phyloP scores from a whole-genome alignment of 352 stramenopile genomes.

The Globisporangium iwayamae region DNA sequence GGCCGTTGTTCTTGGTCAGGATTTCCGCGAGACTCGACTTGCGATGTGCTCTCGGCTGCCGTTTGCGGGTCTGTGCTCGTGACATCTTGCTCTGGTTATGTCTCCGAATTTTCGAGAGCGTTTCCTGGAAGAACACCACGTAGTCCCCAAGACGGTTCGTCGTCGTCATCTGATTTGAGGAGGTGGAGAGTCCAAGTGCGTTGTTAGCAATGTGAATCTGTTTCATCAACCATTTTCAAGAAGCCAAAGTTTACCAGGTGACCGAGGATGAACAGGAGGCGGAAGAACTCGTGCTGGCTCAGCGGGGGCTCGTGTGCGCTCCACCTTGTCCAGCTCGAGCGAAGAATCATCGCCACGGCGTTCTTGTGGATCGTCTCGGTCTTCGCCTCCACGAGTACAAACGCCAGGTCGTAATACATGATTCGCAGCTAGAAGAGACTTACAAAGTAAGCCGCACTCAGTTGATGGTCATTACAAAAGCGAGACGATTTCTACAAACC shows the following conservation, averaged over 20 bases:
- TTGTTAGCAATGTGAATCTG: background rate
- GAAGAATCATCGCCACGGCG: conserved; percentile 74
- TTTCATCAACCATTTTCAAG: background rate
- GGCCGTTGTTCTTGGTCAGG: conserved; percentile 7
- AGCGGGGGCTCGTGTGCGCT: conserved; percentile 50
- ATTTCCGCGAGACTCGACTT: conserved; percentile 37
- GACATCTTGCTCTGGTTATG: conserved; percentile 43
- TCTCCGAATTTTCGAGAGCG: conserved; percentile 46
- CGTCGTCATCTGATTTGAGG: conserved; percentile 52
- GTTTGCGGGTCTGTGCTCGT: conserved; percentile 20
- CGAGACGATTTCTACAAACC: too few relatives aligned
- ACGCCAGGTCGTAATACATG: conserved; percentile 70
- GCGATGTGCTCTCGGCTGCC: conserved; percentile 22
- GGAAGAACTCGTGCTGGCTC: conserved; percentile 52
- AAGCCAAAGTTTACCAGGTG: conserved; percentile 41
- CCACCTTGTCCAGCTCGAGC: conserved; percentile 68
- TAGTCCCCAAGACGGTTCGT: conserved; percentile 69
- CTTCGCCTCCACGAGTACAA: conserved; percentile 71
- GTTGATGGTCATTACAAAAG: background rate
- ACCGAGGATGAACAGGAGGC: conserved; percentile 65
- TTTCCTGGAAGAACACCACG: conserved; percentile 73
- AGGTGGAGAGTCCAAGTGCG: background rate
- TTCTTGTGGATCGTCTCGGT: conserved; percentile 79
- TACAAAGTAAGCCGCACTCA: background rate
- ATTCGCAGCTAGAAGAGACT: conserved; percentile 37